These are phyloP conservation scores for Odontarrhena argentea DNA, from an alignment of 345 rosid genomes.

Conservation along the genomic window DNA sequence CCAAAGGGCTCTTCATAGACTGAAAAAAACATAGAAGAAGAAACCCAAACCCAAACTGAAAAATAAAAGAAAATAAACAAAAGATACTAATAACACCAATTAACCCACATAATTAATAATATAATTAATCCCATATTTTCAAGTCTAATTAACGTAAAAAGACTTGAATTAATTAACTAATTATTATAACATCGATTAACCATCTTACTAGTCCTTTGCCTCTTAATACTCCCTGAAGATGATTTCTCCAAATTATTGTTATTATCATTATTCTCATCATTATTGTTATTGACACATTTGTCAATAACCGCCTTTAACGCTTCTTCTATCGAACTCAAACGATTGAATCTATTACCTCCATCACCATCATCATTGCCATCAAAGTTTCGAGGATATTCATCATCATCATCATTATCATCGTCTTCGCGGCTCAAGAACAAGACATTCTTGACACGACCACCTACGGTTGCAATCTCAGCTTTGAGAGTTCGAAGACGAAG, in stretches of 20 bases:
- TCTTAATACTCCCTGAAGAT: conserved; percentile 80
- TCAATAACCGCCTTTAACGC: conserved; percentile 93
- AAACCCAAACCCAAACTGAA: conserved; percentile 25
- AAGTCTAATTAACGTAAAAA: conserved; percentile 29
- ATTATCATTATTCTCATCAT: conserved; percentile 36
- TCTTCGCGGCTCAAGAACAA: conserved; percentile 81
- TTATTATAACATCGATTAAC: conserved; percentile 36
- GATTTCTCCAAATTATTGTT: conserved; percentile 65
- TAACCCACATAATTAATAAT: not conserved
- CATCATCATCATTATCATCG: conserved; percentile 39
- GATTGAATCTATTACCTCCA: conserved; percentile 42
- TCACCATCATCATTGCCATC: conserved; percentile 18
- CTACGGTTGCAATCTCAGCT: conserved; percentile 93
- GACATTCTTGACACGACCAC: conserved; percentile 91
- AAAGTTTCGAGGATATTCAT: conserved; percentile 28
- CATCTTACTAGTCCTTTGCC: conserved; percentile 70
- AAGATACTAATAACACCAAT: conserved; percentile 25
- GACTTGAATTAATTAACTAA: conserved; percentile 40
- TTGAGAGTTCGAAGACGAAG: conserved; percentile 74
- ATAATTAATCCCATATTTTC: conserved; percentile 20
- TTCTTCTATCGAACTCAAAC: conserved; percentile 76
- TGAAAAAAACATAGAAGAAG: conserved; percentile 38
- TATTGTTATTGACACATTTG: conserved; percentile 47
- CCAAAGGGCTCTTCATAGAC: conserved; percentile 36
- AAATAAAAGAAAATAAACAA: conserved; percentile 12